A percentile compares a stretch with the other conserved stretches of the same genome.
phyloP scores from a whole-genome alignment of 805 yeast genomes.

The Saccharomyces paradoxus region DNA sequence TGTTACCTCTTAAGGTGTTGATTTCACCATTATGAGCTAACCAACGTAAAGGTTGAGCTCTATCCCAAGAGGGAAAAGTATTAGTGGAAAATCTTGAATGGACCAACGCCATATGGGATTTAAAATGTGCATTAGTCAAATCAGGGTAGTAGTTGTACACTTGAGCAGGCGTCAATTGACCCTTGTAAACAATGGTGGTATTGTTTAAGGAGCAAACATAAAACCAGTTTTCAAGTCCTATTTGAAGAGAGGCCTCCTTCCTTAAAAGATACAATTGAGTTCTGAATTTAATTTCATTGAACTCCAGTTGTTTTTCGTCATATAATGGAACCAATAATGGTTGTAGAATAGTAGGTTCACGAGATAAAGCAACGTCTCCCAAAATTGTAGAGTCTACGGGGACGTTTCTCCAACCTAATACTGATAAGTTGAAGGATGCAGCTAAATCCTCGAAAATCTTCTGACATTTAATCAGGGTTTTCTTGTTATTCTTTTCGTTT shows the following conservation, averaged over 20 bases:
- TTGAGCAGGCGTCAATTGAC: conserved; percentile 94
- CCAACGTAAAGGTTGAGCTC: conserved; percentile 96
- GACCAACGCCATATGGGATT: conserved; percentile 91
- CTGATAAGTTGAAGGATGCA: conserved; percentile 61
- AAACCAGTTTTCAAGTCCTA: conserved; percentile 95
- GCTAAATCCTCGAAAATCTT: conserved; percentile 79
- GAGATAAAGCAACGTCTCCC: conserved; percentile 88
- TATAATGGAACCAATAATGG: conserved; percentile 72
- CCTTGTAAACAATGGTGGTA: conserved; percentile 90
- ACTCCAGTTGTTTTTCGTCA: conserved; percentile 2
- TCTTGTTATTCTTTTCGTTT: conserved; percentile 38
- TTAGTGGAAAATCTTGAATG: conserved; percentile 97
- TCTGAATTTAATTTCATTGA: conserved; percentile 58
- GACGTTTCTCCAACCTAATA: conserved; percentile 90
- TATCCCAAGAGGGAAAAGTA: conserved; percentile 99
- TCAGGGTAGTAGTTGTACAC: conserved; percentile 93
- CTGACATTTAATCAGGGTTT: conserved; percentile 61
- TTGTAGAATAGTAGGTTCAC: conserved; percentile 87
- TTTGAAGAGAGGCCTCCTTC: conserved; percentile 82
- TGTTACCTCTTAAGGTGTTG: conserved; percentile 93
- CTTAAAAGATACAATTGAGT: conserved; percentile 78
- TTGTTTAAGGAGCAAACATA: conserved; percentile 88
- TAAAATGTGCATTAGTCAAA: conserved; percentile 81
- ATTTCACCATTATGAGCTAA: conserved; percentile 99
- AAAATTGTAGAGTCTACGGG: conserved; percentile 91